Conservation (phyloP, 495 filamentous ascomycete genomes). For the Neurospora tetrasperma region DNA sequence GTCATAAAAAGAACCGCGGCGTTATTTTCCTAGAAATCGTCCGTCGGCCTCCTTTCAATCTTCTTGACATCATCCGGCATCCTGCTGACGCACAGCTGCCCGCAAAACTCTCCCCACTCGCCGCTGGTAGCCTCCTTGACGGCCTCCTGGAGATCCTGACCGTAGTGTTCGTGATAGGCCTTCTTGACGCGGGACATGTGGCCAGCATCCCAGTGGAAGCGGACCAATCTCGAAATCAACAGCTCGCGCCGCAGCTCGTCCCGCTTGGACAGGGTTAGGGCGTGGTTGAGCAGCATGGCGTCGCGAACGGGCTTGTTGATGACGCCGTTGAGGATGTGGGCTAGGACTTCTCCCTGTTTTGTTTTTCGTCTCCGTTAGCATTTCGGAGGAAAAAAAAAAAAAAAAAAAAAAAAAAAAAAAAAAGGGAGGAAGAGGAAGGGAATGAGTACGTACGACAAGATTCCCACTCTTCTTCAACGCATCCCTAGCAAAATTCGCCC, state of each 20-base stretch:
- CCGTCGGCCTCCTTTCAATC: slow-evolving; percentile 24
- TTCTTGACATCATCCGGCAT: slow-evolving; percentile 43
- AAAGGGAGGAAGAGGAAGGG: neutral
- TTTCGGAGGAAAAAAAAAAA: neutral
- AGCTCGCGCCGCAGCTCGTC: slow-evolving; percentile 69
- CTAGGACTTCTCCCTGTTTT: slow-evolving; percentile 77
- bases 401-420: neutral
- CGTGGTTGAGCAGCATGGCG: slow-evolving; percentile 88
- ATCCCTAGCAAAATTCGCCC: slow-evolving; percentile 73
- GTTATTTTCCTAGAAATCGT: slow-evolving; percentile 5
- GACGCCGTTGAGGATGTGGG: slow-evolving; percentile 92
- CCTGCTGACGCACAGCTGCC: slow-evolving; percentile 40
- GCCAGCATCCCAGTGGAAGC: slow-evolving; percentile 72
- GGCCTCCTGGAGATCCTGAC: slow-evolving; percentile 55
- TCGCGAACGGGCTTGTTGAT: slow-evolving; percentile 94
- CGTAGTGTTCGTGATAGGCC: slow-evolving; percentile 63
- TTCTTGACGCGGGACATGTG: slow-evolving; percentile 64
- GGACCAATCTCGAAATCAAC: slow-evolving; percentile 67
- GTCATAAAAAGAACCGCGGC: neutral
- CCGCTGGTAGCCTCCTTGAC: slow-evolving; percentile 40
- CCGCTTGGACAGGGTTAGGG: slow-evolving; percentile 51
- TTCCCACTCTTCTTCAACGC: slow-evolving; percentile 84
- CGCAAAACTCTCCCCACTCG: slow-evolving; percentile 44
- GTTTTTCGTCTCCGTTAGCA: neutral
- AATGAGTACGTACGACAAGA: slow-evolving; percentile 60